A percentile compares a stretch with the other conserved stretches of the same genome.
These are phyloP conservation scores for Podospora appendiculata DNA, from an alignment of 495 filamentous ascomycete genomes.

Conservation along the genomic window DNA sequence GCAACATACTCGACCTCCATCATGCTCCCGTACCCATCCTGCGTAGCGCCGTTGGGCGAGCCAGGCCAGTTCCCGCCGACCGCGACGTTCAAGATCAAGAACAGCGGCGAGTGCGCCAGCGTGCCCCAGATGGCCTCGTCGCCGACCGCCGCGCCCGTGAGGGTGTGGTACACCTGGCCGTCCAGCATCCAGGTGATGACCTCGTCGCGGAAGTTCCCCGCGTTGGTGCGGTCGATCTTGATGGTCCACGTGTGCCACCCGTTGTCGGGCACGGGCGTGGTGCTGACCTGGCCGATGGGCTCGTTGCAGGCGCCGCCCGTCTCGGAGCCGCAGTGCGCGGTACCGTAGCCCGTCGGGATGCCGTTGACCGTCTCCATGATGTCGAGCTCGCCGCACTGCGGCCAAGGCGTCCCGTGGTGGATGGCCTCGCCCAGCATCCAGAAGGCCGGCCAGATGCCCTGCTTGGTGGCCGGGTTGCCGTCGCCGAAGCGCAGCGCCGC, in stretches of 20 bases:
- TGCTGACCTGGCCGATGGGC: conserved; percentile 25
- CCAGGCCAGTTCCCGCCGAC: conserved; percentile 41
- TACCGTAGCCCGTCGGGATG: conserved; percentile 33
- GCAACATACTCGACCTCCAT: conserved; percentile 44
- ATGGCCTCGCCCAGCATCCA: conserved; percentile 45
- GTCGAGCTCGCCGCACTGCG: conserved; percentile 43
- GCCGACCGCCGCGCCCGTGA: conserved; percentile 32
- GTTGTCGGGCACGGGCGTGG: conserved; percentile 22
- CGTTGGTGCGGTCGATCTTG: conserved; percentile 33
- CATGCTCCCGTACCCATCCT: conserved; percentile 39
- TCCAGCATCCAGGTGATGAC: conserved; percentile 39
- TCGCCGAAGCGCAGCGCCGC: conserved; percentile 34
- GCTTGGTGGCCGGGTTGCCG: conserved; percentile 20
- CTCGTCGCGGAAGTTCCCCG: conserved; percentile 32
- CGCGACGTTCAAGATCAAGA: conserved; percentile 42
- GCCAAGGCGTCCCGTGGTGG: conserved; percentile 42
- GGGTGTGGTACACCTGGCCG: conserved; percentile 28
- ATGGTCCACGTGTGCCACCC: conserved; percentile 41
- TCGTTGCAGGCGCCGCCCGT: conserved; percentile 40
- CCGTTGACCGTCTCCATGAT: conserved; percentile 47
- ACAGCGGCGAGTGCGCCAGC: conserved; percentile 39
- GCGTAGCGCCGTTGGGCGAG: conserved; percentile 23
- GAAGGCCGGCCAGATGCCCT: conserved; percentile 49
- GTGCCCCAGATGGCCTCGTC: conserved; percentile 37
- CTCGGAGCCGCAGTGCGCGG: conserved; percentile 37